These are phyloP conservation scores for Kluyveromyces sp. DNA, from an alignment of 1,139 yeast genomes.

Conservation along the genomic window DNA sequence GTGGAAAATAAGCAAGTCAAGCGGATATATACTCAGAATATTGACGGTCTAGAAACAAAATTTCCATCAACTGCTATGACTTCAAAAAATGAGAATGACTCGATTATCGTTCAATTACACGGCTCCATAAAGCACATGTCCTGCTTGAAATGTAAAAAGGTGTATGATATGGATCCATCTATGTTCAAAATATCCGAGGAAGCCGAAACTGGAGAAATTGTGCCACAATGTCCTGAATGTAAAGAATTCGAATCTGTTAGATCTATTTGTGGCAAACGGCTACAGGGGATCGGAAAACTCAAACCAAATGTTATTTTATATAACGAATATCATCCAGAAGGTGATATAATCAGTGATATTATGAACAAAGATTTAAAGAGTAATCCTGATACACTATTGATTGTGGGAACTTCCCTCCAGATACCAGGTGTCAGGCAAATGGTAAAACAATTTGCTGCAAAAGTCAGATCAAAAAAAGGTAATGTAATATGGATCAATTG, in stretches of 20 bases:
- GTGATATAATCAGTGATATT: conserved; percentile 71
- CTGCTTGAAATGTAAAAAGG: conserved; percentile 66
- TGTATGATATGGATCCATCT: conserved; percentile 36
- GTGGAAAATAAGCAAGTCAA: conserved; percentile 56
- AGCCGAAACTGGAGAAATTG: conserved; percentile 19
- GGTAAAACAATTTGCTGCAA: conserved; percentile 60
- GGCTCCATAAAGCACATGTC: conserved; percentile 66
- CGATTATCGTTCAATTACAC: conserved; percentile 64
- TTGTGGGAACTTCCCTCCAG: conserved; percentile 79
- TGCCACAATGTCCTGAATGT: conserved; percentile 52
- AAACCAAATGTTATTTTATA: conserved; percentile 80
- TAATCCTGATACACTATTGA: conserved; percentile 68
- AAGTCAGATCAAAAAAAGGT: conserved; percentile 54
- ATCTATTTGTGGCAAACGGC: conserved; percentile 55
- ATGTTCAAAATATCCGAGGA: conserved; percentile 29
- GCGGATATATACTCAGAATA: conserved; percentile 73
- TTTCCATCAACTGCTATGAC: conserved; percentile 40
- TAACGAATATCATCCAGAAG: conserved; percentile 84
- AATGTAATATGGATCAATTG: conserved; percentile 50
- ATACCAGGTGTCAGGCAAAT: conserved; percentile 80
- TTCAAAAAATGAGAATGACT: conserved; percentile 30
- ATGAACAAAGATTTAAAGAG: conserved; percentile 57
- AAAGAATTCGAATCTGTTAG: conserved; percentile 44
- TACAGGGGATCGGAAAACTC: conserved; percentile 67
- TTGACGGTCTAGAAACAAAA: conserved; percentile 38